Conservation (phyloP, 257 asterid genomes). For the Cordia subcordata region DNA sequence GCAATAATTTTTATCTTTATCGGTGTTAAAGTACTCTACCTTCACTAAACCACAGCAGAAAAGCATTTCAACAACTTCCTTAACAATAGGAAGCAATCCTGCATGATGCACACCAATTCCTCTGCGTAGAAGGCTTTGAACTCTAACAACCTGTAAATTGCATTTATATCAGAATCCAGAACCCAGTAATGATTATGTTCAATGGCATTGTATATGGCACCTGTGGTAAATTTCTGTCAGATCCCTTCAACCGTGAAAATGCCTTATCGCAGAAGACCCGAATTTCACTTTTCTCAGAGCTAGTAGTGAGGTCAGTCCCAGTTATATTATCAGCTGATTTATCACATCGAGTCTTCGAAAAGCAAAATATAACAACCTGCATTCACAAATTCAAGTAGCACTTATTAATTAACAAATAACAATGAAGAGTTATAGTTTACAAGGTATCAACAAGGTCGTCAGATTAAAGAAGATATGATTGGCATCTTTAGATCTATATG, state of each 20-base stretch:
- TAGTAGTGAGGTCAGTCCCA: constrained; percentile 88
- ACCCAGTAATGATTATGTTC: constrained; percentile 2
- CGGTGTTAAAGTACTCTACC: constrained; percentile 35
- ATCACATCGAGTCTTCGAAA: constrained; percentile 93
- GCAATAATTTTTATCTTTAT: background rate
- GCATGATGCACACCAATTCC: constrained; percentile 99
- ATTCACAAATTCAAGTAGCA: constrained; percentile 16
- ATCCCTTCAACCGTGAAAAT: constrained; percentile 94
- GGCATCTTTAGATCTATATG: too few species aligned
- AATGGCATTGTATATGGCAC: constrained; percentile 31
- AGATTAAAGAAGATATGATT: too few species aligned
- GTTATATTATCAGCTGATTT: constrained; percentile 80
- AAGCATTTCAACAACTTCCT: constrained; percentile 99
- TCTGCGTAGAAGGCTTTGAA: constrained; percentile 84
- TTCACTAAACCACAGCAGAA: constrained; percentile 96
- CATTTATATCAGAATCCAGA: constrained; percentile 11
- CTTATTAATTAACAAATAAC: constrained; percentile 6
- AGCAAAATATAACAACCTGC: constrained; percentile 96
- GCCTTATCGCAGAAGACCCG: constrained; percentile 95
- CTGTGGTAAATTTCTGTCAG: constrained; percentile 97
- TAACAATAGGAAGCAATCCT: constrained; percentile 94
- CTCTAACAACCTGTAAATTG: constrained; percentile 73
- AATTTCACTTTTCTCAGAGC: constrained; percentile 93
- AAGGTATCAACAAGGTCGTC: too few species aligned
- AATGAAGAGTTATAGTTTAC: too few species aligned